These are phyloP conservation scores for Astathelohania contejeani DNA, from an alignment of 371 early-diverging fungal genomes.

Conservation along the genomic window DNA sequence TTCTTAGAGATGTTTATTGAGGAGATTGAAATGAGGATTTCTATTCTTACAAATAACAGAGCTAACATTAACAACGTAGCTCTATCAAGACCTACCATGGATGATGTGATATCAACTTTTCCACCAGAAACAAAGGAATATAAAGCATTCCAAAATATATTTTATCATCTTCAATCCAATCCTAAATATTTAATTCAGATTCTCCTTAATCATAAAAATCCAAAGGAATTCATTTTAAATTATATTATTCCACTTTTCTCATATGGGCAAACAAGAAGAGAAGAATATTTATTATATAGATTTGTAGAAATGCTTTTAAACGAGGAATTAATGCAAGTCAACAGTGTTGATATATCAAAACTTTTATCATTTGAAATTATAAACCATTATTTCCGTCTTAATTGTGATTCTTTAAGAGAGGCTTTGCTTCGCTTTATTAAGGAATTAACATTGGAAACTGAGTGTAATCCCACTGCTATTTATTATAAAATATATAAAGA, in stretches of 20 bases:
- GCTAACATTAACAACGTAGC: constrained; percentile 69
- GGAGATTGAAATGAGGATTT: constrained; percentile 78
- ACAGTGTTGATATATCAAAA: neutral
- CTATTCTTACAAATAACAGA: constrained; percentile 79
- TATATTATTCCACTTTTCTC: constrained; percentile 78
- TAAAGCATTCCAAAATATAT: constrained; percentile 67
- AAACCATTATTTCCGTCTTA: neutral
- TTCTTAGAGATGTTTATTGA: constrained; percentile 63
- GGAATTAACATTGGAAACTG: neutral
- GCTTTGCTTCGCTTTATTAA: neutral
- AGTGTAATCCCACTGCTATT: neutral
- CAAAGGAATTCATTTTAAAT: constrained; percentile 64
- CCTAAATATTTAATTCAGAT: constrained; percentile 69
- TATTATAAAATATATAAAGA: neutral
- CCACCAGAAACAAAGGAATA: constrained; percentile 48
- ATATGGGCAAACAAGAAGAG: constrained; percentile 75
- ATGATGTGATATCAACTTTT: constrained; percentile 50
- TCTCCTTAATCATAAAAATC: constrained; percentile 57
- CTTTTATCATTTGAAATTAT: neutral
- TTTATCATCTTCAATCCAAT: constrained; percentile 82
- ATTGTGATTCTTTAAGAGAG: neutral
- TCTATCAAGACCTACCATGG: constrained; percentile 45
- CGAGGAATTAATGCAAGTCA: neutral
- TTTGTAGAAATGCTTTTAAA: constrained; percentile 60
- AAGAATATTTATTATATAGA: constrained; percentile 81